phyloP scores from a whole-genome alignment of 495 filamentous ascomycete species.

The Lichenothelia convexa region DNA sequence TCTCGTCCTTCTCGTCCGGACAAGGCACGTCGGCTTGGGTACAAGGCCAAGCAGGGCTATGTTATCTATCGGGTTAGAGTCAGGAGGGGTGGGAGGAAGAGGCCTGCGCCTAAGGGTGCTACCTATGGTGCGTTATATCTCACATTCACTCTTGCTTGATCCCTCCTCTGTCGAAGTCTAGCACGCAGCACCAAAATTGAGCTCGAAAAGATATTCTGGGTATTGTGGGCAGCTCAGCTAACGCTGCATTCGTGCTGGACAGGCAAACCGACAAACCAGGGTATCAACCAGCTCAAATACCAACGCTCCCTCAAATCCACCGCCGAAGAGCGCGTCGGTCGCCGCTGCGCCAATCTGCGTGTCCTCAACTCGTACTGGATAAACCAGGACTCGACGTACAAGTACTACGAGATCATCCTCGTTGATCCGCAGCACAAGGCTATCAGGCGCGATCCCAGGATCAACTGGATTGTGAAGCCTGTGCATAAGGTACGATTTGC shows the following conservation, averaged over 20 bases:
- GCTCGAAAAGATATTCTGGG: too few relatives aligned
- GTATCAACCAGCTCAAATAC: slow-evolving; percentile 99
- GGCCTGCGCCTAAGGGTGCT: slow-evolving; percentile 80
- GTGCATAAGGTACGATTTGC: slow-evolving; percentile 63
- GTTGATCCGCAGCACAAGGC: slow-evolving; percentile 99
- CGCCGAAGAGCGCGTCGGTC: slow-evolving; percentile 98
- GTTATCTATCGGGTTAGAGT: slow-evolving; percentile 99
- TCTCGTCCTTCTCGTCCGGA: slow-evolving; percentile 95
- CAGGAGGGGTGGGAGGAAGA: slow-evolving; percentile 93
- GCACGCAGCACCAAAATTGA: too few relatives aligned
- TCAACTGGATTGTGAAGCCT: slow-evolving; percentile 99
- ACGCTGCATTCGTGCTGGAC: slow-evolving; percentile 6
- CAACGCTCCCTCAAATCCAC: slow-evolving; percentile 94
- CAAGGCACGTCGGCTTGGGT: slow-evolving; percentile 98
- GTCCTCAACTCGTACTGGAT: slow-evolving; percentile 99
- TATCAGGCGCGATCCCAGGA: slow-evolving; percentile 93
- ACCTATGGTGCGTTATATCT: slow-evolving; percentile 60
- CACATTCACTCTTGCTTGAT: too few relatives aligned
- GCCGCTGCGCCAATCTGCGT: slow-evolving; percentile 93
- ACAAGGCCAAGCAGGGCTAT: slow-evolving; percentile 99
- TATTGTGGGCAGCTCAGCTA: background rate
- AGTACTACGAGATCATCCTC: slow-evolving; percentile 99
- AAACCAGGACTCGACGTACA: slow-evolving; percentile 99
- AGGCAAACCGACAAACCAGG: slow-evolving; percentile 99
- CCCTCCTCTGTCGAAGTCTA: too few relatives aligned